These are phyloP conservation scores for Hemerocallis citrina DNA, from an alignment of 106 monocot genomes.

Conservation along the genomic window DNA sequence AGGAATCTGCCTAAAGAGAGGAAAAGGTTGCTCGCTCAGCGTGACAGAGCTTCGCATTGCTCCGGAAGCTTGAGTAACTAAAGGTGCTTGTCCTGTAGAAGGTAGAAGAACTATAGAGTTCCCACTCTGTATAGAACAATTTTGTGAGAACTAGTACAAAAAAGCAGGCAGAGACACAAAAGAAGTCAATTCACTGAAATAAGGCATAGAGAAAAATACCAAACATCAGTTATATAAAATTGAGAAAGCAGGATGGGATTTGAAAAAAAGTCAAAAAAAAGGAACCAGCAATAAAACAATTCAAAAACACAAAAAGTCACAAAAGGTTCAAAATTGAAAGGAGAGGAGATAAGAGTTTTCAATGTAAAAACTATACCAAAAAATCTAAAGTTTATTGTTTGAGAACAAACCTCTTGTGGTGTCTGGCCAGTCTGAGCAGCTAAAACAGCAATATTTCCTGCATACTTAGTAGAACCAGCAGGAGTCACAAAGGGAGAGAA, in stretches of 20 bases:
- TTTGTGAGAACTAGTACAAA: not conserved
- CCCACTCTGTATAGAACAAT: constrained; percentile 18
- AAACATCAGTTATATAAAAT: too few relatives aligned
- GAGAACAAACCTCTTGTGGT: constrained; percentile 41
- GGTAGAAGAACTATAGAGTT: constrained; percentile 30
- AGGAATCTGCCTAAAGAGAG: constrained; percentile 48
- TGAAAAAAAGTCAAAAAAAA: too few relatives aligned
- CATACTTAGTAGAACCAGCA: constrained; percentile 31
- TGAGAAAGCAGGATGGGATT: too few relatives aligned
- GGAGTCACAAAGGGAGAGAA: constrained; percentile 47
- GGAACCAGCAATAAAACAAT: too few relatives aligned
- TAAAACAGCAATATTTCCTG: constrained; percentile 32
- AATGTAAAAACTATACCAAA: too few relatives aligned
- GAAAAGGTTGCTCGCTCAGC: constrained; percentile 46
- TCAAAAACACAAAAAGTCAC: too few relatives aligned
- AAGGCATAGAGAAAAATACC: too few relatives aligned
- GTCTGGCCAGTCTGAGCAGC: constrained; percentile 34
- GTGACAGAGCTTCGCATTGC: constrained; percentile 33
- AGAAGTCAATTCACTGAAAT: too few relatives aligned
- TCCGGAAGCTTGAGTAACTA: constrained; percentile 27
- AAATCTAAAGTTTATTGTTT: too few relatives aligned
- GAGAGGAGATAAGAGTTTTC: too few relatives aligned
- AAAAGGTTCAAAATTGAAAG: too few relatives aligned
- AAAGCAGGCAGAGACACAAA: not conserved
- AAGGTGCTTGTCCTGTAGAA: constrained; percentile 23